A percentile compares a stretch with the other conserved stretches of the same genome.
These are phyloP conservation scores for Corchorus capsularis DNA, from an alignment of 345 rosid species.

Conservation along the genomic window DNA sequence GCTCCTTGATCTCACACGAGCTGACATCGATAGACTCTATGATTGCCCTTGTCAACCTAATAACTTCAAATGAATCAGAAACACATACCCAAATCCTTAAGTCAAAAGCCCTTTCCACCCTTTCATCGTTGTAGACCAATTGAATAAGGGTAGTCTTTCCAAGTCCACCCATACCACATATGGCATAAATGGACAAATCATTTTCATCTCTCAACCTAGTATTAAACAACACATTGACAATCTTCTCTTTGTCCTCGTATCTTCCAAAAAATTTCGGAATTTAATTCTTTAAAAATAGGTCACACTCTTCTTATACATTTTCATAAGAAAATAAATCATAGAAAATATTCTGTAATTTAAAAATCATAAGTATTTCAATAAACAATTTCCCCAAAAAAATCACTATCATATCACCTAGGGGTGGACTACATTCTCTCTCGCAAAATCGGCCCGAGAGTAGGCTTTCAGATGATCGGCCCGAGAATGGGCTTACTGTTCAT, in stretches of 20 bases:
- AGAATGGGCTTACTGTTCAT: too few species aligned
- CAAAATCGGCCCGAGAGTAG: too few species aligned
- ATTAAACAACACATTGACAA: not conserved
- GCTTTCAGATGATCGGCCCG: too few species aligned
- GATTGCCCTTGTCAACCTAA: conserved; percentile 9
- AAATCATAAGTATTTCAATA: too few species aligned
- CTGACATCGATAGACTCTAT: conserved; percentile 20
- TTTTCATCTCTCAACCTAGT: not conserved
- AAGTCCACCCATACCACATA: conserved; percentile 12
- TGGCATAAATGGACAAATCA: conserved; percentile 11
- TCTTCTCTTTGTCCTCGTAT: conserved; percentile 11
- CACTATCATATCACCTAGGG: too few species aligned
- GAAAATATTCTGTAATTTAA: too few species aligned
- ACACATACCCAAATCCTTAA: conserved; percentile 30
- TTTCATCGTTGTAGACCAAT: conserved; percentile 27
- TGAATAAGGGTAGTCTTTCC: conserved; percentile 27
- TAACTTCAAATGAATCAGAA: conserved; percentile 24
- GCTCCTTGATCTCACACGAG: not conserved
- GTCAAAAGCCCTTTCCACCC: conserved; percentile 19
- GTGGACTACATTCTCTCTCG: too few species aligned
- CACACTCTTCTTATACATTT: too few species aligned
- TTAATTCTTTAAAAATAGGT: too few species aligned
- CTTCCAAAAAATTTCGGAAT: too few species aligned
- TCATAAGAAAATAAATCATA: too few species aligned
- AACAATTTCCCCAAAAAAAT: too few species aligned